Evolutionary conservation across 305 asterid genomes (phyloP), one percentile per base, ranked within the genome.

Genomic region (Vinca major): DNA sequence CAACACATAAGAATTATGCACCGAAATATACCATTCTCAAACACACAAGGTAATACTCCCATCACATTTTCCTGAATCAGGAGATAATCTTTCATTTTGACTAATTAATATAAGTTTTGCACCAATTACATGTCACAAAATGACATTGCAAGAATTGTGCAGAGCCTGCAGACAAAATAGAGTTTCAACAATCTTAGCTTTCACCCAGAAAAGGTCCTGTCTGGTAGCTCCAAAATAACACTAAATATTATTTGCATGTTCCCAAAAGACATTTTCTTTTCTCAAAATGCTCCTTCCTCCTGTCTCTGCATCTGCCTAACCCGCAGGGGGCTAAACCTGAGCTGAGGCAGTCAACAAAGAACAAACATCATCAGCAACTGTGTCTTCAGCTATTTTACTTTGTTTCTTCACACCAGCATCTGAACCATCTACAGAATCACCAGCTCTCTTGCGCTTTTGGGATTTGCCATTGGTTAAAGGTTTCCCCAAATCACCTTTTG

Each of bases 361-460:
- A 48, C 52, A 48, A 12, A 48, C 52, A 48, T 16, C 17, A 57
- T 14, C 36, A 57, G 43, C 43, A 3, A 3, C 40, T 4, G 20
- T 36, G 20, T 36, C 43, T 58, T 65, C 65, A 13, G 39, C 68
- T 41, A 4, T 61, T 66, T 41, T 56, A 50, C 56, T 72, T 41
- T 65, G 26, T 45, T 74, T 66, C 53, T 63, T 44, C 62, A 12
- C 55, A 33, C 71, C 68, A 19, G 63, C 74, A 51, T 6, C 75
- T 44, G 44, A 9, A 14, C 44, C 47, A 8, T 14, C 3, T 5
- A 52, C 16, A 68, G 37, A 74, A 12, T 21, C 60, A 48, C 53
- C 33, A 33, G 66, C 57, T 50, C 67, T 80, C 78, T 73, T 80
- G 63, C 73, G 63, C 83, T 68, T 79, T 63, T 66, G 65, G 52